Evolutionary conservation across 768 basidiomycete genomes (phyloP).

Genomic region (Phaeotremella fagi): DNA sequence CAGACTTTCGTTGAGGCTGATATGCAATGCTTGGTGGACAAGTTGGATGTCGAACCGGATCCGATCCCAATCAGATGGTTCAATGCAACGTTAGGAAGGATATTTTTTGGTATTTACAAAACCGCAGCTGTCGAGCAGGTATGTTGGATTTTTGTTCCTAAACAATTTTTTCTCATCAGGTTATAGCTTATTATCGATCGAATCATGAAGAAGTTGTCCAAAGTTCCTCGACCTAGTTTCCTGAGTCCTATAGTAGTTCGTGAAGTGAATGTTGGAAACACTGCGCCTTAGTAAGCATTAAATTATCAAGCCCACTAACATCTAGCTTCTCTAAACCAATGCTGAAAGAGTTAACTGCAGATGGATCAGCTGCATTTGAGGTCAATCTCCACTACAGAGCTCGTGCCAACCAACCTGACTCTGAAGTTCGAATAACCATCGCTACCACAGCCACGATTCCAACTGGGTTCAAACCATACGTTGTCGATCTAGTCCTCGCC

Average conservation of each 20-base stretch:
- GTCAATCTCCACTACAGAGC: constrained; percentile 58
- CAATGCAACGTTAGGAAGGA: constrained; percentile 84
- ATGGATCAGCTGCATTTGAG: constrained; percentile 87
- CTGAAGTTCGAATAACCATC: constrained; percentile 82
- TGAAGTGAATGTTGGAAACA: constrained; percentile 82
- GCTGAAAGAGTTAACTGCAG: constrained; percentile 92
- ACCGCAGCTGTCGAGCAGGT: constrained; percentile 69
- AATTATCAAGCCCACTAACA: background rate
- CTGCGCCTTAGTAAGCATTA: constrained; percentile 55
- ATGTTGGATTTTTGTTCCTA: no score
- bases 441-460: constrained; percentile 85
- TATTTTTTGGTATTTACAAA: constrained; percentile 87
- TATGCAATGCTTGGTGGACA: constrained; percentile 76
- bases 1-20: constrained; percentile 68
- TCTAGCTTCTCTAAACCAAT: constrained; percentile 88
- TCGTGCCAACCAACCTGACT: constrained; percentile 58
- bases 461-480: constrained; percentile 78
- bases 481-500: constrained; percentile 82
- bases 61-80: constrained; percentile 97
- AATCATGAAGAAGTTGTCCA: constrained; percentile 88
- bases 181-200: constrained; percentile 68
- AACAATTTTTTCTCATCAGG: background rate
- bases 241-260: constrained; percentile 78
- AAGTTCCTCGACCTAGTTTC: constrained; percentile 82
- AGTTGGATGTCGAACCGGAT: constrained; percentile 87